Conservation (phyloP, 257 asterid genomes). For the Lycium ferocissimum region DNA sequence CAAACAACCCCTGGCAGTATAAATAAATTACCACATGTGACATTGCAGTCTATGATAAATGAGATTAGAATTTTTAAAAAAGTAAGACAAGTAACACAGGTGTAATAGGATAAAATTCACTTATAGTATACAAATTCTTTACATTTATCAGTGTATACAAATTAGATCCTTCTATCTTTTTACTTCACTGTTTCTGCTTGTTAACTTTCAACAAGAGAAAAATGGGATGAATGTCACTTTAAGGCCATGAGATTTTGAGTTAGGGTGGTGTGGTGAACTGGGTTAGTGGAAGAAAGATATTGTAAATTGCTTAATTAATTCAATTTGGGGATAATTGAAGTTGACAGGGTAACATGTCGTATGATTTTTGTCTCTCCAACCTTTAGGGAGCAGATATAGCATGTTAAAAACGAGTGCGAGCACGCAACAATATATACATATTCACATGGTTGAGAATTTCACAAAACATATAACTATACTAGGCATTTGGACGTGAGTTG, state of each 20-base stretch:
- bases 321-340: not conserved
- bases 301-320: not conserved
- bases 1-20: too few species aligned
- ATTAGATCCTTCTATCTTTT: not conserved
- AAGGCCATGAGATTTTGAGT: not conserved
- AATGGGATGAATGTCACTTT: not conserved
- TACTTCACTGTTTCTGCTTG: constrained; percentile 18
- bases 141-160: not conserved
- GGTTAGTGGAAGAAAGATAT: too few species aligned
- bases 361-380: not conserved
- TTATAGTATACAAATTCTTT: not conserved
- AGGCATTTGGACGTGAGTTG: too few species aligned
- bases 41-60: not conserved
- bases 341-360: not conserved
- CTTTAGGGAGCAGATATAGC: not conserved
- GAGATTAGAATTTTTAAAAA: not conserved
- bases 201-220: constrained; percentile 8
- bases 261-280: not conserved
- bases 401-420: not conserved
- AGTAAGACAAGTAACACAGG: not conserved
- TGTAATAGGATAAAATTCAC: not conserved
- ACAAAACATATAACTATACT: not conserved
- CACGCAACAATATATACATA: not conserved
- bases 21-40: too few species aligned
- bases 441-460: not conserved